phyloP scores from a whole-genome alignment of 768 basidiomycete genomes.

The Pilatotrama ljubarskyi region DNA sequence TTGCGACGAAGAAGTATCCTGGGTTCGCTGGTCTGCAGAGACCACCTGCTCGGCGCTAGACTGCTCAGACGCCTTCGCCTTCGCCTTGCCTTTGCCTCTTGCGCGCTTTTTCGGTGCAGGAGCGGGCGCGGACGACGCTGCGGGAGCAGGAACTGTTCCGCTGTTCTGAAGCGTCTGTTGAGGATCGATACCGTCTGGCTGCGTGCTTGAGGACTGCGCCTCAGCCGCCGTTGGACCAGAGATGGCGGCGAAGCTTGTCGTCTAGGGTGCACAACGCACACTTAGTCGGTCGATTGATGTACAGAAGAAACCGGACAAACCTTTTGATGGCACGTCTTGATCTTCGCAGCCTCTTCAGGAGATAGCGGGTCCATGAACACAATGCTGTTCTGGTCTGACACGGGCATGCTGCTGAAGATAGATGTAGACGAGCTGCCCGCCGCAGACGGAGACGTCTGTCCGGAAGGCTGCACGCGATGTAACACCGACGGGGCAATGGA shows the following conservation, averaged over 20 bases:
- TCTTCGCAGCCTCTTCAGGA: conserved; percentile 8
- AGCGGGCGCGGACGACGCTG: not conserved
- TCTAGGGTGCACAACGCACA: not conserved
- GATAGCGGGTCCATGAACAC: conserved; percentile 26
- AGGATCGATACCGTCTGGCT: not conserved
- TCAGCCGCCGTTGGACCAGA: not conserved
- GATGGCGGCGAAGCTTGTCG: not conserved
- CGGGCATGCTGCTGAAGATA: not conserved
- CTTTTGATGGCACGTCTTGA: not conserved
- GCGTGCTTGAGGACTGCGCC: not conserved
- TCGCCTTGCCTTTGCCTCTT: conserved; percentile 11
- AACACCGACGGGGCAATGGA: not conserved
- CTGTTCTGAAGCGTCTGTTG: not conserved
- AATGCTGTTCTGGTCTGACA: not conserved
- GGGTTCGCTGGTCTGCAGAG: not conserved
- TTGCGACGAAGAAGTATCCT: not conserved
- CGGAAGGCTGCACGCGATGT: not conserved
- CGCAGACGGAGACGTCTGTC: not conserved
- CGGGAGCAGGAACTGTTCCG: not conserved
- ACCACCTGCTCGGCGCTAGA: not conserved
- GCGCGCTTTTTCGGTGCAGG: not conserved
- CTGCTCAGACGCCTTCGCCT: not conserved
- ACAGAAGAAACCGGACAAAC: not conserved
- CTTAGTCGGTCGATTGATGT: not conserved
- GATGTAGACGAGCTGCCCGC: not conserved